phyloP scores from a whole-genome alignment of 495 filamentous ascomycete species.

The Usnea hakonensis region DNA sequence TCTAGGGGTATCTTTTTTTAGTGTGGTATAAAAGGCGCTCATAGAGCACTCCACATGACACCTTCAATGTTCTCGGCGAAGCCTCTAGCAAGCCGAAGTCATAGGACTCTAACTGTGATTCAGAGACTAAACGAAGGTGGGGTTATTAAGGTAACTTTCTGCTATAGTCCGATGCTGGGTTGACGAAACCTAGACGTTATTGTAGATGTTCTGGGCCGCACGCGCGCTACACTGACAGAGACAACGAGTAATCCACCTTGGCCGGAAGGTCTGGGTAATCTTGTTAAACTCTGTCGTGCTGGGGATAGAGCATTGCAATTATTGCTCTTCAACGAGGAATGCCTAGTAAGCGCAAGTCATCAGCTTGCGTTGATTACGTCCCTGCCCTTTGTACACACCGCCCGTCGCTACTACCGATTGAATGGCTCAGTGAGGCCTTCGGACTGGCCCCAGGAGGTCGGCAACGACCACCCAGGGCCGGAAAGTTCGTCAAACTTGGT shows the following conservation, averaged over 20 bases:
- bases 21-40: too few species aligned
- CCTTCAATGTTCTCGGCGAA: too few species aligned
- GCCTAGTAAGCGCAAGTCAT: constrained; percentile 67
- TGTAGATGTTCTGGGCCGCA: constrained; percentile 68
- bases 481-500: constrained; percentile 67
- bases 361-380: constrained; percentile 68
- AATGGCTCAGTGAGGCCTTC: constrained; percentile 67
- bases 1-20: too few species aligned
- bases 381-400: constrained; percentile 67
- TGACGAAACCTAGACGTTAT: too few species aligned
- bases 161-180: too few species aligned
- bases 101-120: too few species aligned
- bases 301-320: constrained; percentile 74
- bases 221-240: constrained; percentile 66
- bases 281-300: constrained; percentile 72
- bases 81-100: too few species aligned
- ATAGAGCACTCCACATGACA: too few species aligned
- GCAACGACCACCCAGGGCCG: constrained; percentile 56
- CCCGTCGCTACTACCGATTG: constrained; percentile 70
- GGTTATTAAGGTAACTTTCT: too few species aligned
- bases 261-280: constrained; percentile 65
- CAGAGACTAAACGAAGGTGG: too few species aligned
- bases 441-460: constrained; percentile 57
- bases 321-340: constrained; percentile 76
- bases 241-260: constrained; percentile 61